Percentiles rank a stretch among this genome's conserved stretches.
These are phyloP conservation scores for Fusarium succisae DNA, from an alignment of 2,329 filamentous ascomycete genomes.

Conservation along the genomic window DNA sequence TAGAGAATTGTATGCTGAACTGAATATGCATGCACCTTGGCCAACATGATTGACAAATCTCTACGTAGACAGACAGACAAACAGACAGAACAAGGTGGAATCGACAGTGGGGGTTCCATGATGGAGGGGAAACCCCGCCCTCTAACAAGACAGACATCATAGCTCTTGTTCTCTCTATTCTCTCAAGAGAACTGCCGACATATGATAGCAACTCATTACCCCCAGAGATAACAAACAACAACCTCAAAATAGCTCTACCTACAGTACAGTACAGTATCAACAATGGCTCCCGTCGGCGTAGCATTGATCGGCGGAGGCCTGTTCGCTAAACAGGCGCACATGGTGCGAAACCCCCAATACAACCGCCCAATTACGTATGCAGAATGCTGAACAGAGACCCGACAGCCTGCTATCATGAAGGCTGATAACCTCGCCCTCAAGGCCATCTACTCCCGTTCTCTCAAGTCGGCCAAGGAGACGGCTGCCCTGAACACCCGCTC, in stretches of 20 bases:
- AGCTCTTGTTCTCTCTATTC: conserved; percentile 3
- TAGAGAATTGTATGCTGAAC: neutral
- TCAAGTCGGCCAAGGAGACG: conserved; percentile 62
- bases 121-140: conserved; percentile 18
- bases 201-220: conserved; percentile 5
- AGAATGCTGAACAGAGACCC: conserved; percentile 7
- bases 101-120: conserved; percentile 10
- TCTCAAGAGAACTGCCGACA: conserved; percentile 16
- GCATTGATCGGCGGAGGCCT: conserved; percentile 72
- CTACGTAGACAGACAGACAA: neutral
- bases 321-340: conserved; percentile 67
- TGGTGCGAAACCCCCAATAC: conserved; percentile 50
- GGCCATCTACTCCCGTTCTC: conserved; percentile 72
- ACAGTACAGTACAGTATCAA: neutral
- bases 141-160: conserved; percentile 1
- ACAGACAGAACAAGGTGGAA: neutral
- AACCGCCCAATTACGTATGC: neutral
- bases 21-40: neutral
- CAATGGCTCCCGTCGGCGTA: conserved; percentile 57
- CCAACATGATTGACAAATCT: neutral
- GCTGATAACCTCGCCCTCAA: conserved; percentile 63
- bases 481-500: conserved; percentile 50
- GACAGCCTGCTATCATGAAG: conserved; percentile 66
- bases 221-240: neutral
- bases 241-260: neutral